These are phyloP conservation scores for Zygoascus meyerae DNA, from an alignment of 1,139 yeast genomes.

Conservation along the genomic window DNA sequence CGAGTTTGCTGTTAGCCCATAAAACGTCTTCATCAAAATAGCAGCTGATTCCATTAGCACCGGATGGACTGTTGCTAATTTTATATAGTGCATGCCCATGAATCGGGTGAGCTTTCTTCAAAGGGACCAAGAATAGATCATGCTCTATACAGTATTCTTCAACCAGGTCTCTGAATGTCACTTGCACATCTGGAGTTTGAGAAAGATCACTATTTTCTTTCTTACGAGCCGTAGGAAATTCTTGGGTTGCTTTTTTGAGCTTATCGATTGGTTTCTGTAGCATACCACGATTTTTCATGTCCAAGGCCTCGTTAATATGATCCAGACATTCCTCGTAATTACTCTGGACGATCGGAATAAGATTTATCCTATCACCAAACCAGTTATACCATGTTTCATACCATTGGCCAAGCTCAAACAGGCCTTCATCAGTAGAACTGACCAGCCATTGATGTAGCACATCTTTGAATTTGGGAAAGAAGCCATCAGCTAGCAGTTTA, in stretches of 20 bases:
- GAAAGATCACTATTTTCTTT: neutral
- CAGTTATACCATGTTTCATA: constrained; percentile 30
- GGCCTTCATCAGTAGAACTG: constrained; percentile 16
- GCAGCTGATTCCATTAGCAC: constrained; percentile 32
- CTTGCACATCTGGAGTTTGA: neutral
- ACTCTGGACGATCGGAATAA: constrained; percentile 20
- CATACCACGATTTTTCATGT: constrained; percentile 13
- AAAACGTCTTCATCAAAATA: constrained; percentile 45
- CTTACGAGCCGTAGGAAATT: neutral
- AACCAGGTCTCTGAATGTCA: constrained; percentile 45
- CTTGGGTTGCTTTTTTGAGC: neutral
- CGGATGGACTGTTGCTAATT: constrained; percentile 30
- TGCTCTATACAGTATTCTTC: constrained; percentile 40
- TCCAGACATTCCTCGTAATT: constrained; percentile 31
- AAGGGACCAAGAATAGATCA: constrained; percentile 35
- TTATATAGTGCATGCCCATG: constrained; percentile 37
- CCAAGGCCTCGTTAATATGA: constrained; percentile 34
- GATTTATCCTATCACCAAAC: constrained; percentile 24
- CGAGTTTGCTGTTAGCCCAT: constrained; percentile 32
- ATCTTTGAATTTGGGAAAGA: constrained; percentile 34
- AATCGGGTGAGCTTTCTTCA: constrained; percentile 29
- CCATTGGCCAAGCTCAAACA: constrained; percentile 30
- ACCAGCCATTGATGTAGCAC: constrained; percentile 31
- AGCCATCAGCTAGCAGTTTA: constrained; percentile 25
- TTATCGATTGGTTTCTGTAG: neutral